A percentile compares a stretch with the other conserved stretches of the same genome.
Evolutionary conservation across 2,329 filamentous ascomycete genomes (phyloP).

Genomic region (Aspergillus sp.): DNA sequence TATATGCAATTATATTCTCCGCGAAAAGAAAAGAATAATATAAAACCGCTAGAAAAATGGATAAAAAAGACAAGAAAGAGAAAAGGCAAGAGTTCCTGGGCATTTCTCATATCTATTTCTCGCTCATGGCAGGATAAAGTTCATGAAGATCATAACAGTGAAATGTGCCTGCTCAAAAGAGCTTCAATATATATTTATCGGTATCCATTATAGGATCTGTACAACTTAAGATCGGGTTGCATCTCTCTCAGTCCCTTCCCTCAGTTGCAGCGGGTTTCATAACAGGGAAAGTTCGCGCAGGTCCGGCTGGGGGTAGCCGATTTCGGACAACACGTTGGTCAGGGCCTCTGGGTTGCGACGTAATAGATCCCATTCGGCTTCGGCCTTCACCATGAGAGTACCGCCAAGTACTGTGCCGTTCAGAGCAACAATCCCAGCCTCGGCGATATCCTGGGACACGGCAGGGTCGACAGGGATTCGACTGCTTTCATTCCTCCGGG

Average conservation of each 20-base stretch:
- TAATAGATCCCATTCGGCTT: constrained; percentile 54
- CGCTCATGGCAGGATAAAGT: background rate
- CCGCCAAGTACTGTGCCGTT: constrained; percentile 60
- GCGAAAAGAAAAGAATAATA: too few relatives aligned
- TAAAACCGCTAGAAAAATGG: background rate
- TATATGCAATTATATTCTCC: too few relatives aligned
- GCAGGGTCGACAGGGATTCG: constrained; percentile 40
- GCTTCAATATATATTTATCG: background rate
- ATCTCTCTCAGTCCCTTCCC: too few relatives aligned
- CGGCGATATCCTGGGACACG: constrained; percentile 28
- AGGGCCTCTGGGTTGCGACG: constrained; percentile 42
- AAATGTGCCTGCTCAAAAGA: background rate
- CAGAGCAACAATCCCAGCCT: constrained; percentile 47
- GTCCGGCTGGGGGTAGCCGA: constrained; percentile 40
- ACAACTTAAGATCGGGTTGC: background rate
- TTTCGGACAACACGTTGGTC: constrained; percentile 41
- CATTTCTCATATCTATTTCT: background rate
- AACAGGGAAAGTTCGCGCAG: constrained; percentile 16
- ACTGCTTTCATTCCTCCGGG: constrained; percentile 48
- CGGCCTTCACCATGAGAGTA: constrained; percentile 59
- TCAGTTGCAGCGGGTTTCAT: constrained; percentile 5
- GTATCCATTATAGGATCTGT: background rate
- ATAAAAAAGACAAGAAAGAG: background rate
- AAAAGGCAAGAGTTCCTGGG: background rate
- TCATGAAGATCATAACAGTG: background rate